Conservation (phyloP, 345 rosid genomes). For the Gossypium anomalum region DNA sequence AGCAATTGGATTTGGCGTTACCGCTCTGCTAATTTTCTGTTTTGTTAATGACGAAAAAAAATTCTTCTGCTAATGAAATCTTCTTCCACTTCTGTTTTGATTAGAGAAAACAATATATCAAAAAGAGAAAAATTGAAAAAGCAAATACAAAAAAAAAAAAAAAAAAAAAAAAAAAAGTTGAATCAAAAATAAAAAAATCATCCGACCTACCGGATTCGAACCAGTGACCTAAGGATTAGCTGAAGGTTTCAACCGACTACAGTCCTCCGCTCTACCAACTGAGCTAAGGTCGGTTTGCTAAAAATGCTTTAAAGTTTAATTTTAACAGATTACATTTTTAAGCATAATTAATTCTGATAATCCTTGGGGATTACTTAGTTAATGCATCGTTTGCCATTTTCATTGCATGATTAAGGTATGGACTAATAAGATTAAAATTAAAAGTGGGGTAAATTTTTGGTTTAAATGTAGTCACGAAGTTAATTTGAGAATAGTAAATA, state of each 20-base stretch:
- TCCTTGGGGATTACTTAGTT: too few relatives aligned
- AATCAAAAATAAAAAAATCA: not conserved
- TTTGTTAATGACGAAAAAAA: not conserved
- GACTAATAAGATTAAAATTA: too few relatives aligned
- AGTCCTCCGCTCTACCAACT: slow-evolving; percentile 99
- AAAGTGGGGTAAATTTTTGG: too few relatives aligned
- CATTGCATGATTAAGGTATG: too few relatives aligned
- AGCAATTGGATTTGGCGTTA: not conserved
- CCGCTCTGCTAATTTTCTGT: not conserved
- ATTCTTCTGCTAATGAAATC: not conserved
- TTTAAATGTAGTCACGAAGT: too few relatives aligned
- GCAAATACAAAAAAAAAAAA: not conserved
- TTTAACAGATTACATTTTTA: too few relatives aligned
- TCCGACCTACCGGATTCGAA: slow-evolving; percentile 76
- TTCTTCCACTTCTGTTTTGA: not conserved
- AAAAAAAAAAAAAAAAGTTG: not conserved
- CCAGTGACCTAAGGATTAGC: slow-evolving; percentile 58
- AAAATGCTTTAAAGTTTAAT: fast-evolving
- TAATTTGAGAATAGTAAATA: too few relatives aligned
- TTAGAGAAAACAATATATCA: not conserved
- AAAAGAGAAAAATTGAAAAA: not conserved
- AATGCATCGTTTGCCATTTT: too few relatives aligned
- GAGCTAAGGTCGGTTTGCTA: slow-evolving; percentile 77
- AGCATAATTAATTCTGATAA: too few relatives aligned
- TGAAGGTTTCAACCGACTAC: slow-evolving; percentile 42